Evolutionary conservation across 108 stramenopile species (phyloP).

Genomic region (Nitzschia sp.): DNA sequence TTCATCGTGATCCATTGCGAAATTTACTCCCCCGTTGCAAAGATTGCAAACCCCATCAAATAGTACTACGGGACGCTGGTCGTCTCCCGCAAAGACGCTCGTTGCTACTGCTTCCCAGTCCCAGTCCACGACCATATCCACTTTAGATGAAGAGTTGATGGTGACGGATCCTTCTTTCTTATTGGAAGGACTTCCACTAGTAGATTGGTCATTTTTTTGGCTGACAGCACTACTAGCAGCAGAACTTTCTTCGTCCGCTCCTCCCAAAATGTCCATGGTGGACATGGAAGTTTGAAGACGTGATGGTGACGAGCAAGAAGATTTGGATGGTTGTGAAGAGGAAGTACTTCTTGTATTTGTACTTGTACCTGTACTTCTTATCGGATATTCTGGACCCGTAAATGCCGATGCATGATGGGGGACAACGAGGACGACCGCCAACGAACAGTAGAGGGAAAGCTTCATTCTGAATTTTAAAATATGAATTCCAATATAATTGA

Average conservation of each 20-base stretch:
- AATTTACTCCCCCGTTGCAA: constrained; percentile 65
- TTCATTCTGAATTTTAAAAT: not conserved
- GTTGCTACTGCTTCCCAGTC: constrained; percentile 23
- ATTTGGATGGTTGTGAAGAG: no score
- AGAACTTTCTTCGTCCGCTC: not conserved
- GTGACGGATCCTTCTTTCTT: not conserved
- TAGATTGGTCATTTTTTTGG: not conserved
- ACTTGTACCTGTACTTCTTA: not conserved
- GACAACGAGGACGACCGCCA: not conserved
- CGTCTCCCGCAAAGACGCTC: constrained; percentile 22
- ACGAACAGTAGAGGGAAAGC: not conserved
- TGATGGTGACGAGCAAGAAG: not conserved
- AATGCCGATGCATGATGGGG: not conserved
- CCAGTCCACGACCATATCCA: constrained; percentile 12
- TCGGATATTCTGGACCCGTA: no score
- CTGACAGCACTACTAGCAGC: not conserved
- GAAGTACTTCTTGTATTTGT: not conserved
- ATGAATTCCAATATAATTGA: not conserved
- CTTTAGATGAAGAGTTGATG: not conserved
- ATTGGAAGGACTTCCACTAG: not conserved
- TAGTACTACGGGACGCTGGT: constrained; percentile 56
- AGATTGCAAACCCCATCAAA: constrained; percentile 78
- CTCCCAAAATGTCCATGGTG: not conserved
- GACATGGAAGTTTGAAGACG: constrained; percentile 3
- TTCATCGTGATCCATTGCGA: constrained; percentile 59